phyloP scores from a whole-genome alignment of 1,284 basidiomycete genomes.

The Cerioporus squamosus region DNA sequence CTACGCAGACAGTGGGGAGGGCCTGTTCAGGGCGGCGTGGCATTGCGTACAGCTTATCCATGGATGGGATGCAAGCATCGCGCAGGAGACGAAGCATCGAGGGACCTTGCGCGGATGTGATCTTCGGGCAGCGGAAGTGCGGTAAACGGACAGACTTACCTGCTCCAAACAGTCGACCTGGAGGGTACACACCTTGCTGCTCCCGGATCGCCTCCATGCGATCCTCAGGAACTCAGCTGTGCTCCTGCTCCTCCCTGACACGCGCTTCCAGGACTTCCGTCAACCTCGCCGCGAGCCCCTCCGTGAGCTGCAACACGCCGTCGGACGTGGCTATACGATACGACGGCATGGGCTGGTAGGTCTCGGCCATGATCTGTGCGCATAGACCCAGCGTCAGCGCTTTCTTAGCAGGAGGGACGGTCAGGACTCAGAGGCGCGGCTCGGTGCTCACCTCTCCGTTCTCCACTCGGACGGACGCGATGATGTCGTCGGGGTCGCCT shows the following conservation, averaged over 20 bases:
- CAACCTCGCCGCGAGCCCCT: constrained; percentile 58
- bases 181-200: no score
- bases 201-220: no score
- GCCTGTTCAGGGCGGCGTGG: no score
- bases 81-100: no score
- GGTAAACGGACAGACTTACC: no score
- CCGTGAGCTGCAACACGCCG: constrained; percentile 66
- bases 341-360: constrained; percentile 80
- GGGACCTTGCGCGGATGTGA: no score
- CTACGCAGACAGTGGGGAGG: no score
- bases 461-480: constrained; percentile 73
- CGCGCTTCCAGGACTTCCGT: constrained; percentile 37
- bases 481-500: constrained; percentile 81
- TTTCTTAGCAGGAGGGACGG: background rate
- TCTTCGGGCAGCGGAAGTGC: no score
- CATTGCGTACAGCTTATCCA: no score
- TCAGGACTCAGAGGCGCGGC: background rate
- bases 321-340: constrained; percentile 78
- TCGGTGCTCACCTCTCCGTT: constrained; percentile 61
- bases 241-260: constrained; percentile 17
- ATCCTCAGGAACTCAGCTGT: no score
- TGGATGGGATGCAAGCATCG: no score
- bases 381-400: background rate
- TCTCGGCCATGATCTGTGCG: constrained; percentile 63
- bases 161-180: no score